These are phyloP conservation scores for Myriosclerotinia scirpicola DNA, from an alignment of 2,329 filamentous ascomycete genomes.

Conservation along the genomic window DNA sequence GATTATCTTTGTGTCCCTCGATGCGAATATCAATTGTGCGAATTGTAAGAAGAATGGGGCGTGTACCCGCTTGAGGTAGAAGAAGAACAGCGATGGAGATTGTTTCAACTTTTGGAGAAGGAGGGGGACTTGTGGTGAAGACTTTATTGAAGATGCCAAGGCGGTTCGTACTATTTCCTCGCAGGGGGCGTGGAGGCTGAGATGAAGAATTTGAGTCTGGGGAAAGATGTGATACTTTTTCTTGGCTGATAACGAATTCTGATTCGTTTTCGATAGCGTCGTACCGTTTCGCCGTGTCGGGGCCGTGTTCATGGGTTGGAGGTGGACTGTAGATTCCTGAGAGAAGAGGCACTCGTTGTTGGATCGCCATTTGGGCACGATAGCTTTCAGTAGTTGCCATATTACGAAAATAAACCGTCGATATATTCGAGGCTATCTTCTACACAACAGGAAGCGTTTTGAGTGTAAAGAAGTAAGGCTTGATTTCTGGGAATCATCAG, in stretches of 20 bases:
- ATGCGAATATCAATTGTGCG: slow-evolving; percentile 23
- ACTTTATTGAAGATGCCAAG: slow-evolving; percentile 18
- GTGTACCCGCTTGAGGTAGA: slow-evolving; percentile 18
- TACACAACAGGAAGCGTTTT: slow-evolving; percentile 3
- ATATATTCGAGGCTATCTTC: not conserved
- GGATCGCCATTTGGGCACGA: not conserved
- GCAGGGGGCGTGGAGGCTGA: not conserved
- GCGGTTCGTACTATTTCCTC: slow-evolving; percentile 1
- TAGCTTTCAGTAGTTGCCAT: slow-evolving; percentile 1
- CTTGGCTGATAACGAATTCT: slow-evolving; percentile 16
- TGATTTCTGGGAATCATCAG: not conserved
- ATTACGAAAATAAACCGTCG: not conserved
- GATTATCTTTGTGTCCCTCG: slow-evolving; percentile 19
- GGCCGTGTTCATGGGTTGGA: slow-evolving; percentile 5
- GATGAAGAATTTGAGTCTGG: not conserved
- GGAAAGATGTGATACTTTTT: slow-evolving; percentile 1
- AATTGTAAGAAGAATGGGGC: slow-evolving; percentile 11
- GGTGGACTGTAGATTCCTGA: slow-evolving; percentile 14
- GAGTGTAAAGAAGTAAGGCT: slow-evolving; percentile 9
- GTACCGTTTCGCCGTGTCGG: slow-evolving; percentile 14
- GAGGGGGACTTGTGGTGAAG: slow-evolving; percentile 10
- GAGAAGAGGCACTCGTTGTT: slow-evolving; percentile 10
- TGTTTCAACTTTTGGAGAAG: slow-evolving; percentile 18
- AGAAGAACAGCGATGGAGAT: slow-evolving; percentile 14
- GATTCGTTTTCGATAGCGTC: not conserved